Conservation (phyloP, 495 filamentous ascomycete genomes). For the Penicillium cosmopolitanum region DNA sequence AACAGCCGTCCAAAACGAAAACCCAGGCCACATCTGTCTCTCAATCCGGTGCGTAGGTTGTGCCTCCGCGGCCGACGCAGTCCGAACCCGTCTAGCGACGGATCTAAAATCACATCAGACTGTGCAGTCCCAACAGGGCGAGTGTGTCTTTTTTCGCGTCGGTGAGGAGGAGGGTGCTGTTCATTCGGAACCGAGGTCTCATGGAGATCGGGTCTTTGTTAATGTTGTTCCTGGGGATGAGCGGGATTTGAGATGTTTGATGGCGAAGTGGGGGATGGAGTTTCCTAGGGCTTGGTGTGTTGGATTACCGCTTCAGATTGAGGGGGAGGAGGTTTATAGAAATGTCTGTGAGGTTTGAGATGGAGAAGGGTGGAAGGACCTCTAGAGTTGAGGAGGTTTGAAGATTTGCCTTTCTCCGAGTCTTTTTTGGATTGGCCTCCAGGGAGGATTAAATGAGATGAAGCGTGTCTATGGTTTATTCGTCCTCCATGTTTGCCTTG, state of each 20-base stretch:
- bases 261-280: conserved; percentile 35
- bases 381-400: background rate
- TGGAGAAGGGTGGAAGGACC: background rate
- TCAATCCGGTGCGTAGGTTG: conserved; percentile 29
- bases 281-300: conserved; percentile 34
- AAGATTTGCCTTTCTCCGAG: too few relatives aligned
- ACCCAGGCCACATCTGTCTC: conserved; percentile 21
- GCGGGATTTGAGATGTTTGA: conserved; percentile 23
- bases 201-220: conserved; percentile 31
- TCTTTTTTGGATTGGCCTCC: background rate
- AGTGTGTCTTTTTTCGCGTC: conserved; percentile 32
- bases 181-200: conserved; percentile 27
- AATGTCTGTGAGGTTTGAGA: conserved; percentile 22
- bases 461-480: too few relatives aligned
- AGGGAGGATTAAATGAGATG: background rate
- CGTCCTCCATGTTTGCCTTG: too few relatives aligned
- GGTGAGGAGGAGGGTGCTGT: conserved; percentile 29
- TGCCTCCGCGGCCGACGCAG: conserved; percentile 24
- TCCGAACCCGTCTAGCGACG: conserved; percentile 15
- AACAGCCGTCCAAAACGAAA: conserved; percentile 11
- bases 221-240: conserved; percentile 31
- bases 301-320: conserved; percentile 21
- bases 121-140: conserved; percentile 19
- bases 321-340: conserved; percentile 10
- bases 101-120: conserved; percentile 10